Percentiles rank a stretch among this genome's conserved stretches.
phyloP scores from a whole-genome alignment of 164 flowering plant species.

The Stephania japonica region DNA sequence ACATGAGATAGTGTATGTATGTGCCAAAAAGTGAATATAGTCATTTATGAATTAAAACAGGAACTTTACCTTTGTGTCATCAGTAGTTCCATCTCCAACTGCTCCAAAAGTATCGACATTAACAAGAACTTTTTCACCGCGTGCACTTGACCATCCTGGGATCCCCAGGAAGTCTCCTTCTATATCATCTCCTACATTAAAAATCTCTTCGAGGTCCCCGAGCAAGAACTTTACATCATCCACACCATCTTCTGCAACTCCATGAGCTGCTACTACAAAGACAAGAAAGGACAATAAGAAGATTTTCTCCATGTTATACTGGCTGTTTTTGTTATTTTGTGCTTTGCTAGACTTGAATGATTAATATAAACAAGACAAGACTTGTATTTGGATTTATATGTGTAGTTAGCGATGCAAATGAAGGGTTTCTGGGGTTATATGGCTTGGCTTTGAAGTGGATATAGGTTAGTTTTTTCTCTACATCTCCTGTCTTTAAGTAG shows the following conservation, averaged over 20 bases:
- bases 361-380: conserved; percentile 30
- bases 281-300: conserved; percentile 39
- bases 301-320: conserved; percentile 41
- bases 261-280: conserved; percentile 33
- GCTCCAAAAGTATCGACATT: conserved; percentile 91
- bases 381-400: conserved; percentile 44
- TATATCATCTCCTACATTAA: conserved; percentile 34
- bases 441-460: conserved; percentile 78
- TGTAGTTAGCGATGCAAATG: conserved; percentile 36
- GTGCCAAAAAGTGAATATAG: not conserved
- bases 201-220: conserved; percentile 32
- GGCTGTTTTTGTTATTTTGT: conserved; percentile 10
- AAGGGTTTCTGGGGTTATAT: conserved; percentile 30
- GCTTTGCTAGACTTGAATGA: conserved; percentile 19
- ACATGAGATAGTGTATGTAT: not conserved
- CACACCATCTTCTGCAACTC: conserved; percentile 26
- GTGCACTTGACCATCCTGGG: conserved; percentile 36
- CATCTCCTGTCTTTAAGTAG: conserved; percentile 58
- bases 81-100: conserved; percentile 83
- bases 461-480: conserved; percentile 31
- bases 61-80: conserved; percentile 74
- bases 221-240: conserved; percentile 20
- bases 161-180: conserved; percentile 26
- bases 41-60: not conserved
- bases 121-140: conserved; percentile 47